Conservation (phyloP, 306 rosid species). For the Acacia confusa region DNA sequence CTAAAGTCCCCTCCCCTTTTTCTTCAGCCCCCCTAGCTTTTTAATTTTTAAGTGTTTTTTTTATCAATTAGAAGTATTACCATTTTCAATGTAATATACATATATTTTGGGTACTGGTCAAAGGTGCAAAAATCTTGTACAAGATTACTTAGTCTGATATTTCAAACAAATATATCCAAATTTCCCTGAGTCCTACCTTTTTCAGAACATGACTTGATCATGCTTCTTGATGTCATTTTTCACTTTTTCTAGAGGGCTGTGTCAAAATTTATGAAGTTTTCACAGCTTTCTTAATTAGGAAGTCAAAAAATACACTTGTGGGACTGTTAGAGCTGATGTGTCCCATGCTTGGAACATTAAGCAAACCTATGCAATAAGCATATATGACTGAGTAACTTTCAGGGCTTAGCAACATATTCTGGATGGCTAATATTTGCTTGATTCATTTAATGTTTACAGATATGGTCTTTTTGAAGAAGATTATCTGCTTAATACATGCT, state of each 20-base stretch:
- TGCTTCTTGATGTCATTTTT: not conserved
- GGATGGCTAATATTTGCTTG: not conserved
- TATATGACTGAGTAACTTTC: conserved; percentile 1
- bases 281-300: not conserved
- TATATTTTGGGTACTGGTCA: not conserved
- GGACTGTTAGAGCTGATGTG: conserved; percentile 4
- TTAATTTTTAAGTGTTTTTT: not conserved
- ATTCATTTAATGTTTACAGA: not conserved
- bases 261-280: conserved; percentile 9
- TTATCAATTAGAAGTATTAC: not conserved
- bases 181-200: conserved; percentile 3
- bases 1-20: not conserved
- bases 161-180: conserved; percentile 1
- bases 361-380: not conserved
- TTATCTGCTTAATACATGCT: conserved; percentile 4
- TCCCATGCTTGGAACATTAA: not conserved
- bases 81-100: not conserved
- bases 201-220: not conserved
- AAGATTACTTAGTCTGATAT: conserved; percentile 16
- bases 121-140: conserved; percentile 1
- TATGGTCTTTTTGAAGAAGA: conserved; percentile 24
- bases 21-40: not conserved
- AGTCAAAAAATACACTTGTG: not conserved
- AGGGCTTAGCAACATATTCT: conserved; percentile 8
- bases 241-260: not conserved